Evolutionary conservation across 176 grass and related monocot species (phyloP).

Genomic region (Bolboschoenus planiculmis): DNA sequence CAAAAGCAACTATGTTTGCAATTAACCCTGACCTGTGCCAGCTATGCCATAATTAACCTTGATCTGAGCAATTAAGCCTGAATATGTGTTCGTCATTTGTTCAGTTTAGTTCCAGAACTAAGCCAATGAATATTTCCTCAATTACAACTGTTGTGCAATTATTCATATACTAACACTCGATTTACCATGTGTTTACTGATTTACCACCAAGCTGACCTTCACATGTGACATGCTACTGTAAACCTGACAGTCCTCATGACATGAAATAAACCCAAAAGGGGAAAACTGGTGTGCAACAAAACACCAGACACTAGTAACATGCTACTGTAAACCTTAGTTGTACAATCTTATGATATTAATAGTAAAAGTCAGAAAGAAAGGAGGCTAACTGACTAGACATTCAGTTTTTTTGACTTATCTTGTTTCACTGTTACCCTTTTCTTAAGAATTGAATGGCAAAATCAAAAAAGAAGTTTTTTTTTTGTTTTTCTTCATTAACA

Average conservation of each 20-base stretch:
- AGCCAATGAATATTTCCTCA: not conserved
- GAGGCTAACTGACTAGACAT: not conserved
- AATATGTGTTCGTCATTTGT: not conserved
- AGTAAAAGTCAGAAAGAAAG: not conserved
- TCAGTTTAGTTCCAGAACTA: not conserved
- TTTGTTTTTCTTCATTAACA: not conserved
- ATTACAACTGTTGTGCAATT: not conserved
- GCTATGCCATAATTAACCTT: not conserved
- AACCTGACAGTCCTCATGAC: too few species aligned
- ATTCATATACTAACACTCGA: not conserved
- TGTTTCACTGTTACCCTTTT: not conserved
- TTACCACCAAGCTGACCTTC: not conserved
- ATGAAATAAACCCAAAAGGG: not conserved
- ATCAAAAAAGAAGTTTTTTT: not conserved
- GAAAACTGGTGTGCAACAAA: not conserved
- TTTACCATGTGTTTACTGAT: not conserved
- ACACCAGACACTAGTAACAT: not conserved
- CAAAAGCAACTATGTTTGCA: not conserved
- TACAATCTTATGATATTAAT: not conserved
- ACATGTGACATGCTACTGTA: too few species aligned
- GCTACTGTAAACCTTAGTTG: not conserved
- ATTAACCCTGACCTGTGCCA: not conserved
- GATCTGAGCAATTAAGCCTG: not conserved
- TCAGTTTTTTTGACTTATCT: not conserved
- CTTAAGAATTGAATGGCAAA: not conserved